A percentile compares a stretch with the other conserved stretches of the same genome.
Evolutionary conservation across 2,329 filamentous ascomycete species (phyloP).

Genomic region (Hypoxylon sp.): DNA sequence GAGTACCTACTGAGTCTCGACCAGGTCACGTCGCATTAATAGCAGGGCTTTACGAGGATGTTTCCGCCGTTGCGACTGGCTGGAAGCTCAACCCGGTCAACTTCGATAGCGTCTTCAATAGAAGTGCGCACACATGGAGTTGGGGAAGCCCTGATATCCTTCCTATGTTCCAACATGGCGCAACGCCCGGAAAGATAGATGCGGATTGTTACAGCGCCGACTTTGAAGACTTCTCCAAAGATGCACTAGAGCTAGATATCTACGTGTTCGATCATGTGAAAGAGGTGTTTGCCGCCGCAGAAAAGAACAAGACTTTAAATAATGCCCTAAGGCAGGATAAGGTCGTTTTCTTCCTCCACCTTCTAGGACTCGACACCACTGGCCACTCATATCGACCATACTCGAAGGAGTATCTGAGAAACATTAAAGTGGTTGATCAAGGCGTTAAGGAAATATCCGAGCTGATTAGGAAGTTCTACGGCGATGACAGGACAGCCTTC

Average conservation of each 20-base stretch:
- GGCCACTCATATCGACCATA: slow-evolving; percentile 91
- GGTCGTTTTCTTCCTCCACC: slow-evolving; percentile 92
- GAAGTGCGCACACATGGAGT: slow-evolving; percentile 96
- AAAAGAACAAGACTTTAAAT: slow-evolving; percentile 80
- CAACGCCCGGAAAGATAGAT: slow-evolving; percentile 86
- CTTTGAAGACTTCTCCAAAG: slow-evolving; percentile 88
- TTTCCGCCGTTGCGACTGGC: slow-evolving; percentile 95
- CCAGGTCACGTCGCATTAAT: slow-evolving; percentile 98
- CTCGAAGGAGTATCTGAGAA: slow-evolving; percentile 93
- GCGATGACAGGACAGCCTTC: slow-evolving; percentile 87
- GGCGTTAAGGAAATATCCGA: slow-evolving; percentile 87
- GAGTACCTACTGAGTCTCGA: slow-evolving; percentile 95
- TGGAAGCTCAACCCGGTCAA: slow-evolving; percentile 99
- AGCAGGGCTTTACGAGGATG: slow-evolving; percentile 96
- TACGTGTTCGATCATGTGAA: slow-evolving; percentile 98
- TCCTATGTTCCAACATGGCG: slow-evolving; percentile 97
- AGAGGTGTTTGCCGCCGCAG: slow-evolving; percentile 84
- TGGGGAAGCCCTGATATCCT: slow-evolving; percentile 99
- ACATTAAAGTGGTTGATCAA: slow-evolving; percentile 93
- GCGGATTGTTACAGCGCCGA: slow-evolving; percentile 87
- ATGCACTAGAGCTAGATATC: slow-evolving; percentile 84
- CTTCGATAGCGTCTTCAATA: slow-evolving; percentile 98
- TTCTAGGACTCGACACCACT: slow-evolving; percentile 91
- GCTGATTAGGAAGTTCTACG: slow-evolving; percentile 87
- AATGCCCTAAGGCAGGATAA: slow-evolving; percentile 83